Evolutionary conservation across 441 rosid species (phyloP), one percentile per base, ranked within the genome.

Genomic region (Arabidopsis hybrid): DNA sequence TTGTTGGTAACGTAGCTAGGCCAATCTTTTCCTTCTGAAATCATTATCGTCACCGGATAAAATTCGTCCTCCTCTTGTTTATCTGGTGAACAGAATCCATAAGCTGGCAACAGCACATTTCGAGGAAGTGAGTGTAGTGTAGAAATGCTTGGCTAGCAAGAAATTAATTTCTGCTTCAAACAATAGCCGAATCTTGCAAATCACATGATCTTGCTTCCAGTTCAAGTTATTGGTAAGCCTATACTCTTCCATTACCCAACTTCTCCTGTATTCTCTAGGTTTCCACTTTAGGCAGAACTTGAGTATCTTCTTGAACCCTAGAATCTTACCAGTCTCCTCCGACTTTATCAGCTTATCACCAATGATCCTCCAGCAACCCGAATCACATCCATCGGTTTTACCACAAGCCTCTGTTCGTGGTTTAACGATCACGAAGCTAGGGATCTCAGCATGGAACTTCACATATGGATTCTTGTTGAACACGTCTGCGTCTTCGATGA

Each of bases 261-360:
- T 43, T 43, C 47, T 5, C 16, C 5, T 43, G 47, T 43, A 43
- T 2, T 5, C 47, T 43, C 47, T 43, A 1, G 47, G 47, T 43
- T 43, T 43, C 47, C 1, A 4, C 47, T 43, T 13, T 0, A 0
- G 0, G 47, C 16, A 43, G 16, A 43, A 43, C 47, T 43, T 43
- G 47, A 43, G 47, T 4, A 43, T 43, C 47, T 60, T 71, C 75
- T 60, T 71, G 60, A 71, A 39, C 75, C 75, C 75, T 71, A 71
- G n/a, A 71, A 71, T 7, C 67, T 71, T 17, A 17, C 36, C 40
- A 0, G n/a, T 59, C 49, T 21, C 2, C 17, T 59, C 6, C 2
- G 60, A 60, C 21, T 50, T 60, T 3, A 60, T 14, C 34, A 71
- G 52, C 14, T 29, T 71, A 71, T 60, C 67, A 39, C 68, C 60